Base-by-base conservation (phyloP, 805 yeast genomes). In the Kurtzmaniella cleridarum region DNA sequence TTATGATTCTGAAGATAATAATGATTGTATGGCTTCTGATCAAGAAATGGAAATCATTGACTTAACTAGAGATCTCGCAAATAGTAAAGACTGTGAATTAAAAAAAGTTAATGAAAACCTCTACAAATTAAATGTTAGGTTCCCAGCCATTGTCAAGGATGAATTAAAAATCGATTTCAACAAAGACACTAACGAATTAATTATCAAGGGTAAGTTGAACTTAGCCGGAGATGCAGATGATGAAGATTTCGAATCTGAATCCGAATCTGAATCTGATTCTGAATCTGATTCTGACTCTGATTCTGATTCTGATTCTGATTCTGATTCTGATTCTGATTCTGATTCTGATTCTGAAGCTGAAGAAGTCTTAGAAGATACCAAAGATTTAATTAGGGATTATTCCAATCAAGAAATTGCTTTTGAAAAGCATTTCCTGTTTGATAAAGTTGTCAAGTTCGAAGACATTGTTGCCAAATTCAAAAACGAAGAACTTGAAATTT, bases 71-170 rank as follows among this genome's bases (percentile, higher is more conserved):
- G 74, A 68, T 50, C 62, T 68, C 47, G 62, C 59, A 43, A 56
- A 64, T 51, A 60, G 69, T 30, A 67, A 67, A 44, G 74, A 68
- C 51, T 67, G 69, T 47, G 73, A 68, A 51, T 57, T 67, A 42
- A 50, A 55, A 20, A 62, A 66, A 47, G 46, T 62, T 16, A 64
- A 65, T 39, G 69, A 64, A 29, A 53, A 61, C 41, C 57, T 60
- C 12, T 67, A 66, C 51, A 64, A 65, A 46, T 59, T 68, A 49
- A 58, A 54, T 41, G 53, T 68, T 43, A 60, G 73, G 49, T 62
- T 68, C 34, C 74, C 74, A 10, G 58, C 70, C 6, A 49, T 68
- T 32, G 57, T 60, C 38, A 59, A 58, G 49, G 70, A 66, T 34
- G 71, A 64, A 49, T 53, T 65, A 45, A 64, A 62, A 40, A 52